Percentiles rank a stretch among this genome's conserved stretches.
phyloP scores from a whole-genome alignment of 2,329 filamentous ascomycete genomes.

The Hansfordia pulvinata region DNA sequence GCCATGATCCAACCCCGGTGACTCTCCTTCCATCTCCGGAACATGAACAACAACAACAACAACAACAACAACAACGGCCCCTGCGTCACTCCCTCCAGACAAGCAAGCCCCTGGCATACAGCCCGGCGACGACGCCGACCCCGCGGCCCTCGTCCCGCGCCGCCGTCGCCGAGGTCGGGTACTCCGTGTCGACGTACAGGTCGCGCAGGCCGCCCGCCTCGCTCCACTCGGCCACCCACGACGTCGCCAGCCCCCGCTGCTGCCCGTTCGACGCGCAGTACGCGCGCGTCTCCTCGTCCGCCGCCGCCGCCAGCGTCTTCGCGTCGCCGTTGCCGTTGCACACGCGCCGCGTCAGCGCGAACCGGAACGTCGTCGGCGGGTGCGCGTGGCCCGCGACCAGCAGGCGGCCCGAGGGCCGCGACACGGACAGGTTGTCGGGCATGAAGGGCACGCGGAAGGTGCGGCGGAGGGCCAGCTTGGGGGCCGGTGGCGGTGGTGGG shows the following conservation, averaged over 20 bases:
- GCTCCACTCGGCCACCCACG: conserved; percentile 22
- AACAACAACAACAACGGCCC: neutral
- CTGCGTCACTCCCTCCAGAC: conserved; percentile 10
- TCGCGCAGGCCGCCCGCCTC: conserved; percentile 16
- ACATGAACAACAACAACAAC: too few species aligned
- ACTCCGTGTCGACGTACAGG: conserved; percentile 19
- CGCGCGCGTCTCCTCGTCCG: conserved; percentile 3
- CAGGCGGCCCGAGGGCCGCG: conserved; percentile 15
- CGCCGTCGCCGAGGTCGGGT: conserved; percentile 19
- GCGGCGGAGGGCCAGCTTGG: conserved; percentile 6
- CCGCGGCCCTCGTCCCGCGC: conserved; percentile 14
- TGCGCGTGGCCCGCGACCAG: conserved; percentile 26
- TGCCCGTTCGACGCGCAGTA: conserved; percentile 6
- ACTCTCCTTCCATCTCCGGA: too few species aligned
- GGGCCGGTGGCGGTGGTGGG: neutral
- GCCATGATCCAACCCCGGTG: too few species aligned
- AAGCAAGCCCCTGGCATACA: conserved; percentile 22
- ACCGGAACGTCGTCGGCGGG: conserved; percentile 16
- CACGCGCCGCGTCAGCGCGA: conserved; percentile 15
- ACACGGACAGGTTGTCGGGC: conserved; percentile 24
- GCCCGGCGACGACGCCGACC: conserved; percentile 20
- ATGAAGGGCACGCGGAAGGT: conserved; percentile 19
- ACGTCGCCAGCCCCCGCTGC: conserved; percentile 5
- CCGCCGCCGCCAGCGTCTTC: conserved; percentile 10
- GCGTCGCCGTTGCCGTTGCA: conserved; percentile 19